phyloP scores from a whole-genome alignment of 768 basidiomycete genomes.

The Leccinum subgranulosum region DNA sequence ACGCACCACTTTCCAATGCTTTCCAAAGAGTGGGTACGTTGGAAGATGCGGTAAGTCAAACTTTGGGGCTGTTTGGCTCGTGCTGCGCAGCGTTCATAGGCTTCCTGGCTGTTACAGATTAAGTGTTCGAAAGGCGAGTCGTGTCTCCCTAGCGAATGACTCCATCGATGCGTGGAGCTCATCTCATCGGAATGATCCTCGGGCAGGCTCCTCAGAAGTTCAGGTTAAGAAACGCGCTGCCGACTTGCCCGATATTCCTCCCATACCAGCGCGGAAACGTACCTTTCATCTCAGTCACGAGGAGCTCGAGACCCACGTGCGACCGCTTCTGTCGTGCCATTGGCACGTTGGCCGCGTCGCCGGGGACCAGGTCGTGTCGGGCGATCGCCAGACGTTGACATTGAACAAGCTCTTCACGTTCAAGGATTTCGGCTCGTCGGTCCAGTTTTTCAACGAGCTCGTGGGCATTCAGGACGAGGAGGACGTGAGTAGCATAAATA shows the following conservation, averaged over 20 bases:
- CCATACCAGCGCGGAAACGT: constrained; percentile 29
- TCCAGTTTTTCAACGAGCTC: constrained; percentile 30
- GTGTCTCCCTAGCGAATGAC: background rate
- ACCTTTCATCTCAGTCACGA: constrained; percentile 33
- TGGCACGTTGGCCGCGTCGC: constrained; percentile 26
- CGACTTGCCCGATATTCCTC: constrained; percentile 25
- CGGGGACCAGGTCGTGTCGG: background rate
- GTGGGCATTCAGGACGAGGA: constrained; percentile 29
- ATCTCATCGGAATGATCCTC: background rate
- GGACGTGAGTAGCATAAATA: constrained; percentile 22
- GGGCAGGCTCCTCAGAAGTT: constrained; percentile 17
- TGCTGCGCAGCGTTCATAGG: background rate
- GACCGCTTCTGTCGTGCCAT: constrained; percentile 35
- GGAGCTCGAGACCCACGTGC: constrained; percentile 34
- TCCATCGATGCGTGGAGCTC: background rate
- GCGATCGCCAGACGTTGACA: constrained; percentile 15
- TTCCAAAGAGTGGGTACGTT: constrained; percentile 8
- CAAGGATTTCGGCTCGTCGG: constrained; percentile 20
- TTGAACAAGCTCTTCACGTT: constrained; percentile 30
- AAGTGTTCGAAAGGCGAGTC: constrained; percentile 21
- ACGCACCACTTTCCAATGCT: background rate
- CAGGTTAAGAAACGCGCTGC: constrained; percentile 13
- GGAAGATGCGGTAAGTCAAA: constrained; percentile 20
- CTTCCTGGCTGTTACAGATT: constrained; percentile 13
- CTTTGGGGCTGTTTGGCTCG: background rate